Conservation (phyloP, 192 early-diverging fungal genomes). For the Physocladia obscura region DNA sequence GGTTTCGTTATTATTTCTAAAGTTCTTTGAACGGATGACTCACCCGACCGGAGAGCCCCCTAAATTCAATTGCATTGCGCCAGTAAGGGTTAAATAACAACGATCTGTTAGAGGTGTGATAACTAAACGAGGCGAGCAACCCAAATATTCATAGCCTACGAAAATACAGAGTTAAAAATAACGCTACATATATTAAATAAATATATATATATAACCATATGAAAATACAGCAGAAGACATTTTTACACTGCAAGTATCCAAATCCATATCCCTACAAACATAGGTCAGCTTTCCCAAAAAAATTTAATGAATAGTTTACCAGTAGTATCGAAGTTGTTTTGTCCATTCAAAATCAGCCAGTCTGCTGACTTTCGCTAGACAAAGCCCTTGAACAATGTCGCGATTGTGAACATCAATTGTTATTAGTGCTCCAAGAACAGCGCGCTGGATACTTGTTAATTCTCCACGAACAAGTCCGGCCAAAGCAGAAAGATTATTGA, state of each 20-base stretch:
- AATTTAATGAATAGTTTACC: too few relatives aligned
- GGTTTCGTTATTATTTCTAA: neutral
- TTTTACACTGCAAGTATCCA: constrained; percentile 56
- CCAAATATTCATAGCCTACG: constrained; percentile 62
- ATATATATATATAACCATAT: constrained; percentile 32
- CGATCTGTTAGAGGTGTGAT: constrained; percentile 64
- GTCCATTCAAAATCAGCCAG: constrained; percentile 62
- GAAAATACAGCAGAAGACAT: constrained; percentile 60
- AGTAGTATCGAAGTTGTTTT: constrained; percentile 63
- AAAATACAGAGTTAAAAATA: too few relatives aligned
- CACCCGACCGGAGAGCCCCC: constrained; percentile 58
- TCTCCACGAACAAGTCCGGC: constrained; percentile 64
- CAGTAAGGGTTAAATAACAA: constrained; percentile 64
- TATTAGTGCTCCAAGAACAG: constrained; percentile 58
- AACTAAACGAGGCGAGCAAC: constrained; percentile 60
- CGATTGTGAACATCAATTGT: constrained; percentile 66
- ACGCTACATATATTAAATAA: neutral
- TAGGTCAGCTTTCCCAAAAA: too few relatives aligned
- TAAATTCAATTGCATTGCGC: constrained; percentile 62
- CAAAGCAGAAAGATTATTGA: constrained; percentile 45
- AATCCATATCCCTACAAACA: constrained; percentile 45
- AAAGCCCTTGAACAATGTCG: constrained; percentile 53
- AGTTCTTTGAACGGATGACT: neutral
- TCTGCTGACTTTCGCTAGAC: constrained; percentile 42
- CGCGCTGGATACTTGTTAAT: constrained; percentile 56